These are phyloP conservation scores for Metarhizium guizhouense DNA, from an alignment of 2,329 filamentous ascomycete genomes.

Conservation along the genomic window DNA sequence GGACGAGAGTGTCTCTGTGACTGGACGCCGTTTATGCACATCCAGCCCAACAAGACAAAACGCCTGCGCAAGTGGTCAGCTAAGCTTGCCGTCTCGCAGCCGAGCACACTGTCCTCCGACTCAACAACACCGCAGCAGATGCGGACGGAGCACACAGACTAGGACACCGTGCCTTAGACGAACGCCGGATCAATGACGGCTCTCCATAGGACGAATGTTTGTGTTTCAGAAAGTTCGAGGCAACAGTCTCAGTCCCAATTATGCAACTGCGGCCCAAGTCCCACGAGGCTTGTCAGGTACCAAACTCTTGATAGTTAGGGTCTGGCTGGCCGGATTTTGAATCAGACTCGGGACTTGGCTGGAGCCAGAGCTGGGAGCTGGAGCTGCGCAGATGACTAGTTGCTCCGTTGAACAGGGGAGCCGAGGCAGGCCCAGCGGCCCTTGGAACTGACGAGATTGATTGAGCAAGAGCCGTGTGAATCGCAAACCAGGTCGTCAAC, in stretches of 20 bases:
- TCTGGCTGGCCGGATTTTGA: background rate
- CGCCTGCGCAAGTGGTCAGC: too few species aligned
- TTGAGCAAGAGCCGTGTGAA: background rate
- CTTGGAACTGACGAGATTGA: background rate
- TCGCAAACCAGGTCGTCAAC: background rate
- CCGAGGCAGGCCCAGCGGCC: background rate
- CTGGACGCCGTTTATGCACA: too few species aligned
- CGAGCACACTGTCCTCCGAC: too few species aligned
- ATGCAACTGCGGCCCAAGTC: conserved; percentile 5
- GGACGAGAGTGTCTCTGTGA: background rate
- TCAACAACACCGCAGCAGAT: background rate
- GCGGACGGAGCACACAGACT: background rate
- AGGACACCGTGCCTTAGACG: background rate
- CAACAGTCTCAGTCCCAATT: background rate
- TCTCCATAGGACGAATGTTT: background rate
- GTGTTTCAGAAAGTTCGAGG: conserved; percentile 1
- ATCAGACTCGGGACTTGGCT: background rate
- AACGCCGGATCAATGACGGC: background rate
- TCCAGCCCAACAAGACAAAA: too few species aligned
- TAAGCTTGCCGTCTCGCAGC: too few species aligned
- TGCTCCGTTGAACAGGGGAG: background rate
- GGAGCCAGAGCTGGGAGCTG: background rate
- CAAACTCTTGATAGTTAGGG: background rate
- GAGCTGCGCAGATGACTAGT: background rate
- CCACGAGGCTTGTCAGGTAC: conserved; percentile 3